Evolutionary conservation across 2,329 filamentous ascomycete species (phyloP), one percentile per base, ranked within the genome.

Genomic region (Arthroderma sp.): DNA sequence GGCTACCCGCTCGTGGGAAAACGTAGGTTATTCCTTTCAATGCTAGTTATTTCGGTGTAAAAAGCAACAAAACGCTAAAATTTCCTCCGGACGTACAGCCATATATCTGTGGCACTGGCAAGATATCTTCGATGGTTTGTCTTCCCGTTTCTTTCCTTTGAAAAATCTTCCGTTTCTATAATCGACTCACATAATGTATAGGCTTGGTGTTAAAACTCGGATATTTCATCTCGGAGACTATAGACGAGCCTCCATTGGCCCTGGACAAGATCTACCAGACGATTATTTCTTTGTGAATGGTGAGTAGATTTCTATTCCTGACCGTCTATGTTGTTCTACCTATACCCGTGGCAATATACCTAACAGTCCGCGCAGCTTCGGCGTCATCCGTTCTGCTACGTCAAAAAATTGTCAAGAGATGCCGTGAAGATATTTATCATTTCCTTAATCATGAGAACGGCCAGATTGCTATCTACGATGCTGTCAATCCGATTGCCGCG

Each of bases 181-280:
- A 29, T 44, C 52, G 27, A 48, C 49, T 53, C 44, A 57, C 42
- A 29, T 51, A 31, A 48, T 48, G 29, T 27, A 42, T 48, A 83
- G 80, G 91, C 76, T 98, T 34, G 91, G 91, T 50, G 91, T 98
- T 48, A 98, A 98, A 70, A 96, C 91, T 31, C 83, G 89, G 54
- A 93, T 96, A 55, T 98, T 98, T 62, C 91, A 98, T 61, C 72
- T 98, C 10, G 91, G 93, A 47, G 91, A 98, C 66, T 98, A 98
- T 63, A 83, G 91, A 53, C 79, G 91, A 60, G 88, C 87, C 30
- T 94, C 89, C 10, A 79, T 96, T 51, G 87, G 86, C 11, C 78
- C 80, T 36, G 86, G 81, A 9, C 82, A 82, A 46, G 79, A 88
- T 46, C 83, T 98, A 10, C 93, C 91, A 1, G 86, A 94, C 51